Conservation (phyloP, 768 basidiomycete species). For the Chalciporus pseudorubinellus region DNA sequence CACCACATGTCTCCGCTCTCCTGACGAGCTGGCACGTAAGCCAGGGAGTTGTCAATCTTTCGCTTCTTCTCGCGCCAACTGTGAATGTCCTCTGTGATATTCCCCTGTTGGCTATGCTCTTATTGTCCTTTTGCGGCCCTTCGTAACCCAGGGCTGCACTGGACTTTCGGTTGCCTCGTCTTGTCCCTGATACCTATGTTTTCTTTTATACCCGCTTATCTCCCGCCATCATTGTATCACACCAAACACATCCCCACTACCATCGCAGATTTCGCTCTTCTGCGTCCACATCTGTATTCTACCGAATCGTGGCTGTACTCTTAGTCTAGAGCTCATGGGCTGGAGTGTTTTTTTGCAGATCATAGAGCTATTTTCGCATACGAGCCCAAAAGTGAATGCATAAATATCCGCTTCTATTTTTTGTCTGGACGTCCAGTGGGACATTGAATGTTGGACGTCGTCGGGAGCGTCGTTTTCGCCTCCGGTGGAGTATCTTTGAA, state of each 20-base stretch:
- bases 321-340: constrained; percentile 11
- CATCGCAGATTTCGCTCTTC: constrained; percentile 12
- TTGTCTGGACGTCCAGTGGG: no score
- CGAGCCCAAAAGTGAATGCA: constrained; percentile 2
- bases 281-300: constrained; percentile 19
- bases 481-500: no score
- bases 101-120: constrained; percentile 21
- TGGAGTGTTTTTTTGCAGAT: constrained; percentile 4
- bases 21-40: constrained; percentile 21
- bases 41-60: constrained; percentile 10
- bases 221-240: constrained; percentile 28
- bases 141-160: constrained; percentile 18
- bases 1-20: background rate
- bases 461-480: no score
- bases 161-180: constrained; percentile 12
- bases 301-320: constrained; percentile 9
- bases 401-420: background rate
- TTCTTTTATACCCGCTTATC: constrained; percentile 27
- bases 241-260: constrained; percentile 20
- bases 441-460: no score
- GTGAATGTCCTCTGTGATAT: constrained; percentile 10
- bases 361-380: constrained; percentile 1
- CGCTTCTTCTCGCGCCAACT: constrained; percentile 10
- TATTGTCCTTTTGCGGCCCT: constrained; percentile 19
- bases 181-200: constrained; percentile 31